These are phyloP conservation scores for Paramecium octaurelia DNA, from an alignment of 73 alveolate species.

Conservation along the genomic window DNA sequence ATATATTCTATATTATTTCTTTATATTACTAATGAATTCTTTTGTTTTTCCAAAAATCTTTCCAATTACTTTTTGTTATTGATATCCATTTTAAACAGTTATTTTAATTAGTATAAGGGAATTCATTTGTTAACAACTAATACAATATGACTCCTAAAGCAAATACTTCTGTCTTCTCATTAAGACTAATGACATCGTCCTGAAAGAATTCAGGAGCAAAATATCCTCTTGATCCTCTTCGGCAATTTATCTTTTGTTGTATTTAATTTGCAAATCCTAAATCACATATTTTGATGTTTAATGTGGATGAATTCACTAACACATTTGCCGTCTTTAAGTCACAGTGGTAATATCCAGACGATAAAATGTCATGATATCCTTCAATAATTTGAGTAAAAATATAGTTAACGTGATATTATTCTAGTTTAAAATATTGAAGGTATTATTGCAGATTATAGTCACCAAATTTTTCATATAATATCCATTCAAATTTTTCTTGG, in stretches of 20 bases:
- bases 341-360: neutral
- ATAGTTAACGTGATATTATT: neutral
- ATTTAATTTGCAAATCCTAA: neutral
- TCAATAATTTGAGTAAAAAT: neutral
- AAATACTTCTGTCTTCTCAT: neutral
- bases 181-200: neutral
- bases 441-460: neutral
- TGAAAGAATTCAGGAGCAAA: neutral
- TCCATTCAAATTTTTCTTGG: neutral
- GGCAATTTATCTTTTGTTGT: neutral
- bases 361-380: neutral
- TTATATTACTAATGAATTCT: neutral
- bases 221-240: neutral
- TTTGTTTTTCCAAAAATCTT: neutral
- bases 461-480: neutral
- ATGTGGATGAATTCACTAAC: neutral
- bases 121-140: neutral
- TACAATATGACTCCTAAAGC: neutral
- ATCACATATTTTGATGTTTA: neutral
- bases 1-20: neutral
- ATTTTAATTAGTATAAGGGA: neutral
- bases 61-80: neutral
- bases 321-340: neutral
- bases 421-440: neutral
- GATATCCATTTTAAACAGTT: neutral